Base-by-base conservation (phyloP, 2,329 filamentous ascomycete species). In the Colletotrichum australisinense region DNA sequence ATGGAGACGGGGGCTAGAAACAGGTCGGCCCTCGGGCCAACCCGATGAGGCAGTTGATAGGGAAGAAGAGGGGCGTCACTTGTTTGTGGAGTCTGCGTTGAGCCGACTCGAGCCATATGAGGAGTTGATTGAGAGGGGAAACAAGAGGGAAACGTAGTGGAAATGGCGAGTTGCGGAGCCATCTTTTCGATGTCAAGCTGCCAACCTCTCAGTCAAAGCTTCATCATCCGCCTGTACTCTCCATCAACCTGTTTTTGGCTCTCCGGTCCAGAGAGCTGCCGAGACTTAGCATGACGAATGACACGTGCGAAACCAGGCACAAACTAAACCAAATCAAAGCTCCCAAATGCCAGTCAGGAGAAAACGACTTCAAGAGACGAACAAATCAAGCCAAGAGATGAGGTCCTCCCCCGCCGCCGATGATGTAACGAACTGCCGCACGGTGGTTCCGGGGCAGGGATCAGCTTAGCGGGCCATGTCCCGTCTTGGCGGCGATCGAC, bases 401-500 rank as follows among this genome's bases (percentile, higher is more conserved):
- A 59, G 32, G 67, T 65, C 59, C 24, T 64, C 49, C 69, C 62
- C 49, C 66, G 67, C 62, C 67, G 56, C 56, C 60, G 59, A 73
- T 73, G 71, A 73, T 73, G 71, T 73, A 70, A 73, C 60, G 49
- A 35, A 62, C 56, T 26, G 67, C 67, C 67, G 67, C 71, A 73
- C 67, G 67, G 67, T 71, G 59, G 22, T 52, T 53, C 67, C 55
- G 49, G 53, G 28, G n/a, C 71, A 73, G 62, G 71, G 71, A 65
- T 73, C 28, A 65, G 71, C 71, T 73, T 71, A 70, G 71, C 71
- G 71, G 71, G 62, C 55, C 60, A 66, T 66, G 56, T 60, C 67
- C 71, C 71, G 67, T 53, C 71, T 73, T 73, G 67, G 67, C 71
- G 71, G 46, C 67, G 71, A 71, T 73, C 67, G 71, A 70, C 67